phyloP scores from a whole-genome alignment of 192 early-diverging fungal species.

The Podila minutissima region DNA sequence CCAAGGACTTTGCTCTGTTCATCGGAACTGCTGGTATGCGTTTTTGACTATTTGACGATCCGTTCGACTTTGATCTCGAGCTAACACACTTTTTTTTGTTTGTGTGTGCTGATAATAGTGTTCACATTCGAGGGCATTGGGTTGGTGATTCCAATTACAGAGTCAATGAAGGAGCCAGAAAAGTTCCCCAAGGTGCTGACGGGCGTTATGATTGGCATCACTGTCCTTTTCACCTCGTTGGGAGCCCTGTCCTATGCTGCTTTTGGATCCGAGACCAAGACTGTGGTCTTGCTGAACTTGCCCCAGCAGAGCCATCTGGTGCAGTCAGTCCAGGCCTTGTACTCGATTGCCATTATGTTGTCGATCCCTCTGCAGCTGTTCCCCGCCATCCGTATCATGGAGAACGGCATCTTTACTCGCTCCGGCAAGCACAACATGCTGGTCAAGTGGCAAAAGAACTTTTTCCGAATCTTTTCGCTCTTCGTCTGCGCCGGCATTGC shows the following conservation, averaged over 20 bases:
- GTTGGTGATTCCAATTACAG: constrained; percentile 80
- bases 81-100: neutral
- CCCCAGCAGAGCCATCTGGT: constrained; percentile 73
- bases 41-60: constrained; percentile 44
- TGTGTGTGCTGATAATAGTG: constrained; percentile 2
- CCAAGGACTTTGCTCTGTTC: constrained; percentile 84
- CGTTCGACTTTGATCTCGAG: no score
- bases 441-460: constrained; percentile 91
- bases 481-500: constrained; percentile 76
- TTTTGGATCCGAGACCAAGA: constrained; percentile 85
- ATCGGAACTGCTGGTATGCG: constrained; percentile 94
- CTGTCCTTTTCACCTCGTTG: constrained; percentile 80
- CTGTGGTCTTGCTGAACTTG: constrained; percentile 90
- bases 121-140: constrained; percentile 48
- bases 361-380: constrained; percentile 94
- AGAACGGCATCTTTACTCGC: constrained; percentile 83
- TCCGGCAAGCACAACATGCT: constrained; percentile 81
- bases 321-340: constrained; percentile 80
- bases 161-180: constrained; percentile 92
- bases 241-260: constrained; percentile 87
- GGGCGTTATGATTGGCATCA: constrained; percentile 80
- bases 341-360: constrained; percentile 92
- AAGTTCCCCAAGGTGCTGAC: constrained; percentile 88
- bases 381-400: constrained; percentile 93
- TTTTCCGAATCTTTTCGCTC: constrained; percentile 76